Evolutionary conservation across 768 basidiomycete species (phyloP), one percentile per base, ranked within the genome.

Genomic region (Coprinellus aureogranulatus): DNA sequence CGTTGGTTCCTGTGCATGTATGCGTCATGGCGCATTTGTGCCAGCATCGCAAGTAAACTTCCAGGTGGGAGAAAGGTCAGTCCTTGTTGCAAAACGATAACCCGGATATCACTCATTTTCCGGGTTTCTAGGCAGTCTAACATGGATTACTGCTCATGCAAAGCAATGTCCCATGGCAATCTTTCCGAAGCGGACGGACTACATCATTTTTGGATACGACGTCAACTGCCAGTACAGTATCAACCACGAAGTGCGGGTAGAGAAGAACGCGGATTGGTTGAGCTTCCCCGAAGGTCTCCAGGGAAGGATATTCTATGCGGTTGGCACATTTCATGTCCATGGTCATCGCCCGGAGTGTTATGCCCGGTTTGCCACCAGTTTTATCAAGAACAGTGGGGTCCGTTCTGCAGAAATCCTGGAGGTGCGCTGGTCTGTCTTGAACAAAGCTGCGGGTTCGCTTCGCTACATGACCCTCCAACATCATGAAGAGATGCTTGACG

Each of bases 331-430:
- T 14, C 72, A 74, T 51, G 34, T 75, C 0, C 66, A 65, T 58
- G 70, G 66, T 0, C 73, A 74, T 27, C 56, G 64, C n/a, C 50
- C 61, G 0, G 23, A 51, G 34, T 34, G 34, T 14, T 61, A 67
- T 9, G 44, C 67, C 2, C 39, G 65, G 1, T 74, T 49, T 48
- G 62, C 64, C 1, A 62, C 64, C 0, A 62, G 57, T 12, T 74
- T 64, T 27, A 65, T 75, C 8, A 47, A 40, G 2, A 72, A 72
- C 68, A 69, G 0, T 58, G 70, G 11, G 44, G 72, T 34, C 8
- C 34, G 34, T 1, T 69, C 72, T 49, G 70, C 72, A 0, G 69
- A 75, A 40, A 71, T 75, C 4, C 30, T 76, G 6, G 73, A 75
- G 39, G 70, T 68, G 0, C 41, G 76, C 0, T 77, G 73, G 73